Evolutionary conservation across 495 filamentous ascomycete species (phyloP).

Genomic region (Aspergillus avenaceus): DNA sequence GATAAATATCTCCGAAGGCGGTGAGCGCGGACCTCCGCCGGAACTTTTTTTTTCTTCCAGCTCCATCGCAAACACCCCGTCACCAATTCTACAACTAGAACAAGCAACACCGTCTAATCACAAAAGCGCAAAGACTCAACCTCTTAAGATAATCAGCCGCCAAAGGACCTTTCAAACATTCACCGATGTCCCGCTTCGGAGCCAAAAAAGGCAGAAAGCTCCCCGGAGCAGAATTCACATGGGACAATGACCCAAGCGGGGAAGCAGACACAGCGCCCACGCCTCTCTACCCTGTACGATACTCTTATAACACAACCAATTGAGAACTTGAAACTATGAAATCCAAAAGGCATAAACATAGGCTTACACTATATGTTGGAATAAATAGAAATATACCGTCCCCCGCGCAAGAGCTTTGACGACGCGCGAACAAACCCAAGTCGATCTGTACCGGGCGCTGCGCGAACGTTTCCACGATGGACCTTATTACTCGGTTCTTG

Average conservation of each 20-base stretch:
- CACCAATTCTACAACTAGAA: not conserved
- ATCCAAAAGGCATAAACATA: too few species aligned
- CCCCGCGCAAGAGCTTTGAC: slow-evolving; percentile 30
- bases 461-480: slow-evolving; percentile 53
- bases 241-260: slow-evolving; percentile 36
- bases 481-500: slow-evolving; percentile 54
- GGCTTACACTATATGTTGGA: too few species aligned
- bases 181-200: slow-evolving; percentile 43
- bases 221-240: slow-evolving; percentile 40
- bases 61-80: not conserved
- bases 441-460: slow-evolving; percentile 43
- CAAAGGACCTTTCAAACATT: too few species aligned
- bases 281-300: slow-evolving; percentile 41
- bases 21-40: slow-evolving; percentile 16
- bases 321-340: too few species aligned
- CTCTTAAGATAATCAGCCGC: not conserved
- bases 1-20: slow-evolving; percentile 11
- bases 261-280: slow-evolving; percentile 40
- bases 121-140: too few species aligned
- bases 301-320: too few species aligned
- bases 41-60: slow-evolving; percentile 19
- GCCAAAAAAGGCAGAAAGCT: slow-evolving; percentile 35
- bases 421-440: slow-evolving; percentile 30
- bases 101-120: not conserved
- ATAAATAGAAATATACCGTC: slow-evolving; percentile 40